Evolutionary conservation across 192 early-diverging fungal genomes (phyloP), one percentile per base, ranked within the genome.

Genomic region (Allomyces javanicus): DNA sequence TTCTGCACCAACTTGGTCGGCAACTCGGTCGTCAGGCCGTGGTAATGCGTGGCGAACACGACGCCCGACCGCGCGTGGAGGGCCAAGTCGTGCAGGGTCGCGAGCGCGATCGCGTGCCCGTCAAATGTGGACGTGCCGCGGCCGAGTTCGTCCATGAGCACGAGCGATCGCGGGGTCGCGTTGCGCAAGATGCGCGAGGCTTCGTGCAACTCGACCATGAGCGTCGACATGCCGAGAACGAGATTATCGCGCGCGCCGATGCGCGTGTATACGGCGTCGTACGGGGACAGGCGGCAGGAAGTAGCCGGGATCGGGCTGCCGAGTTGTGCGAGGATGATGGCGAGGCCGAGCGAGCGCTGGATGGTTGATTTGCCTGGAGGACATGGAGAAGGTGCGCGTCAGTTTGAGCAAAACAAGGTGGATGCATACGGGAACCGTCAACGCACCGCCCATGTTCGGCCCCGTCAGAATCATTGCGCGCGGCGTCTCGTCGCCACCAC

Each of bases 241-340:
- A 99, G 88, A 69, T 93, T 92, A 80, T 99, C 97, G 74, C 92
- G 93, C 1, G 96, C 96, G 44, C 94, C 96, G 67, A 99, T 94
- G 10, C 97, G 85, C 6, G 97, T 97, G 69, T 92, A 96, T 69
- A 99, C 92, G 14, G 92, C 84, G 72, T 97, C 94, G 65, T 96
- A 92, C 0, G 91, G 82, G 25, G 87, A 82, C 64, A 97, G 61
- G 0, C 73, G 66, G 62, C 89, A 93, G 3, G 74, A 74, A 26
- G 72, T 69, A 0, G 96, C 94, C 4, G 96, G 93, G 9, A 99
- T 92, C 67, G 91, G 92, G 73, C 91, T 91, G 10, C 94, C 97
- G 7, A 97, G 74, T 67, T 96, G 93, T 2, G 94, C 94, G 86
- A 99, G 85, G 25, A 99, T 92, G 17, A 96, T 87, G 1, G 90